A percentile compares a stretch with the other conserved stretches of the same genome.
These are phyloP conservation scores for Aspergillus campestris DNA, from an alignment of 495 filamentous ascomycete genomes.

Conservation along the genomic window DNA sequence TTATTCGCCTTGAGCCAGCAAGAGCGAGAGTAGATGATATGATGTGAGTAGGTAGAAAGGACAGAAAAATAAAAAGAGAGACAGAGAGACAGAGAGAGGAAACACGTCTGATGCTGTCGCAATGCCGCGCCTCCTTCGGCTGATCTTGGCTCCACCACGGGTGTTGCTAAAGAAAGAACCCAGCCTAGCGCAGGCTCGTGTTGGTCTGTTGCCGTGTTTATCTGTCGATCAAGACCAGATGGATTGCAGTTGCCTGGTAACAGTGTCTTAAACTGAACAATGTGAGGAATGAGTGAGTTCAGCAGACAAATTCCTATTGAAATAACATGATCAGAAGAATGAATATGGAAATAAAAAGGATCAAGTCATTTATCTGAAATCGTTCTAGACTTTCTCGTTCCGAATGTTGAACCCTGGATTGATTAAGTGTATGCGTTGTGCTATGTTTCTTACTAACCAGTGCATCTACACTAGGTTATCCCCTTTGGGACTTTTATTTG, in stretches of 20 bases:
- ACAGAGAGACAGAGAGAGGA: neutral
- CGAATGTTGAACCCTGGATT: no score
- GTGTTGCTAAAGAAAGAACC: slow-evolving; percentile 16
- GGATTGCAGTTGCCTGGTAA: neutral
- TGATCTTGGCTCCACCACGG: slow-evolving; percentile 10
- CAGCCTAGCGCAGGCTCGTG: neutral
- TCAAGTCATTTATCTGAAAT: no score
- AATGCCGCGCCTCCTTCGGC: slow-evolving; percentile 8
- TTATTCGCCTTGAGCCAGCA: neutral
- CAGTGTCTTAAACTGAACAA: no score
- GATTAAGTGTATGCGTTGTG: no score
- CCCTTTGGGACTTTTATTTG: no score
- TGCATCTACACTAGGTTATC: no score
- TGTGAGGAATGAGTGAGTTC: neutral
- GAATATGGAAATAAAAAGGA: no score
- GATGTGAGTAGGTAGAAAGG: neutral
- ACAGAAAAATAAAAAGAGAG: neutral
- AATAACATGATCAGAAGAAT: no score
- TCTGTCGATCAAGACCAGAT: no score
- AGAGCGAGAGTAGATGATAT: neutral
- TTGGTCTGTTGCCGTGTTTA: no score
- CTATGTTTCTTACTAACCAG: no score
- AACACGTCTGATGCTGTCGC: neutral
- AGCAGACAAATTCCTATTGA: neutral
- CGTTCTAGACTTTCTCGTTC: no score